Evolutionary conservation across 2,329 filamentous ascomycete genomes (phyloP), one percentile per base, ranked within the genome.

Genomic region (Penicillium sp.): DNA sequence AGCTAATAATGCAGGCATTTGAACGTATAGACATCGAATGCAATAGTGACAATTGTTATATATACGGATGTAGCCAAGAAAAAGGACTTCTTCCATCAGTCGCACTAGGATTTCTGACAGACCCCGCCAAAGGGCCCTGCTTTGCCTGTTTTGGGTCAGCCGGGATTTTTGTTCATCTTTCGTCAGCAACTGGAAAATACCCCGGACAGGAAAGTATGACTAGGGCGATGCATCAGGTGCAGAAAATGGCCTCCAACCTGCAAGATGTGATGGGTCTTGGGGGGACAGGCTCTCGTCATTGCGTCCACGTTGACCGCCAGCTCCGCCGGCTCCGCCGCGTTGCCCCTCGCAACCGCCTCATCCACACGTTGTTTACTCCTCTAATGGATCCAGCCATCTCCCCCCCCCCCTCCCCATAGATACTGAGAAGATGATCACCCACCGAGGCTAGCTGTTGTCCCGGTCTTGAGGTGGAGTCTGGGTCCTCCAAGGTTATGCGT

Each of bases 361-460:
- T 50, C 56, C 55, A 56, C 57, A 61, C 54, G 49, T 53, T 67
- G 64, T 67, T 67, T 67, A 66, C 60, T 55, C 47, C 44, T 54
- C 54, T 56, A n/a, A 24, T 54, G 51, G 47, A 54, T 53, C 54
- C 51, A 52, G 49, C 56, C 59, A 60, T 61, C 18, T 18, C 18
- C 18, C 29, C 29, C 60, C 59, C 59, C 56, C 56, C 29, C 29
- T 59, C 59, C 59, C 56, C 56, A 57, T 47, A 48, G 54, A 57
- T 57, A 58, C 59, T 54, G 56, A 27, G 49, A 45, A 32, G 29
- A 32, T 5, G 54, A 57, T 58, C 48, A 48, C 33, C 53, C 54
- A 39, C 45, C 48, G 43, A 34, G 47, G 43, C 56, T 57, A 58
- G 49, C 42, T 43, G 42, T 47, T 53, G 47, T 49, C 39, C 46